These are phyloP conservation scores for Aurantiochytrium sp. DNA, from an alignment of 108 stramenopile species.

Conservation along the genomic window DNA sequence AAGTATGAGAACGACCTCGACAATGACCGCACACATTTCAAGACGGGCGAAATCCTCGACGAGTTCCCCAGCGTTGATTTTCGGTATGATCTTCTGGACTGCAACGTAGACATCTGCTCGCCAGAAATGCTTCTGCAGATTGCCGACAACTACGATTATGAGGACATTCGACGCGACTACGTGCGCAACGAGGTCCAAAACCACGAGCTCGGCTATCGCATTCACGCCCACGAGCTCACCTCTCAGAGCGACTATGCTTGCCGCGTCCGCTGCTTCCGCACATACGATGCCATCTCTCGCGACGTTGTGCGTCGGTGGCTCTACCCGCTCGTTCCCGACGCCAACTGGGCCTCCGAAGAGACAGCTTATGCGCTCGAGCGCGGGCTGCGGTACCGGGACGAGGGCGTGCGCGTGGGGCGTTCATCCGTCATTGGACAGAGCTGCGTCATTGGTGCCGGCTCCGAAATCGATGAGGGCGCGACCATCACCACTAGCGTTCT, in stretches of 20 bases:
- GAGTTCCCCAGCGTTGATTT: conserved; percentile 51
- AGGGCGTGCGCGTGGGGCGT: conserved; percentile 64
- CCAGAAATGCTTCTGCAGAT: conserved; percentile 91
- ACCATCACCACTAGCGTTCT: conserved; percentile 48
- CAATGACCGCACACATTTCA: background rate
- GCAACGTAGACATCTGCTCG: conserved; percentile 87
- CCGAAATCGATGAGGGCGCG: conserved; percentile 26
- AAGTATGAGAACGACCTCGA: conserved; percentile 12
- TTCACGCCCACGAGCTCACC: conserved; percentile 71
- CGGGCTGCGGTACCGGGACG: conserved; percentile 37
- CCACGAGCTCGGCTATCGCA: conserved; percentile 81
- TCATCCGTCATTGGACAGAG: conserved; percentile 60
- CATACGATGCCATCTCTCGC: conserved; percentile 70
- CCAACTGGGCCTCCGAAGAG: background rate
- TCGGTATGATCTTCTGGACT: conserved; percentile 75
- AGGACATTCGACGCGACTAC: conserved; percentile 73
- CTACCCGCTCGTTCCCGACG: conserved; percentile 84
- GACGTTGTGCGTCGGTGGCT: conserved; percentile 82
- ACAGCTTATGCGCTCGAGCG: conserved; percentile 52
- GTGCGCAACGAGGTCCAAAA: conserved; percentile 82
- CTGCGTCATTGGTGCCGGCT: conserved; percentile 42
- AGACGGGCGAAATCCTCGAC: conserved; percentile 47
- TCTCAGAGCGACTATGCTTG: conserved; percentile 65
- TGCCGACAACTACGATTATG: conserved; percentile 91
- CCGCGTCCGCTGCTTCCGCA: conserved; percentile 69